Percentiles rank a stretch among this genome's conserved stretches.
phyloP scores from a whole-genome alignment of 176 grass and related monocot genomes.

The Lolium multiflorum region DNA sequence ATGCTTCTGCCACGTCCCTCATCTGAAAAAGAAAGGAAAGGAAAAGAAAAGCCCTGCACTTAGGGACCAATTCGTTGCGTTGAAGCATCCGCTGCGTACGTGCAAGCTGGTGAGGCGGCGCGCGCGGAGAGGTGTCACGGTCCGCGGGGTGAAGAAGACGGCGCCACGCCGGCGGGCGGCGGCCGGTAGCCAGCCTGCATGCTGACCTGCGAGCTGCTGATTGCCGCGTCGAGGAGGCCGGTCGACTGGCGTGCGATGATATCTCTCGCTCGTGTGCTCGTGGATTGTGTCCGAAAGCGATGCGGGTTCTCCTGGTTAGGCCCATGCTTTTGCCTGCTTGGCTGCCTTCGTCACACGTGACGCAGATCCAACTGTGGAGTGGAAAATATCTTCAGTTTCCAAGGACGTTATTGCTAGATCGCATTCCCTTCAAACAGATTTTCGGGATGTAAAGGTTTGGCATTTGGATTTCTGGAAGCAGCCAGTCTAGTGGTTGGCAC shows the following conservation, averaged over 20 bases:
- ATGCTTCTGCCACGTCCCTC: not conserved
- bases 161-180: conserved; percentile 24
- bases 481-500: too few relatives aligned
- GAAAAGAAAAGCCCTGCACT: not conserved
- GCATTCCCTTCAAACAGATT: too few relatives aligned
- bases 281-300: conserved; percentile 18
- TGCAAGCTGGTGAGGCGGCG: not conserved
- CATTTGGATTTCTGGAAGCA: too few relatives aligned
- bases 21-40: not conserved
- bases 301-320: not conserved
- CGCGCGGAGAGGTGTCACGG: not conserved
- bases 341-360: not conserved
- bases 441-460: too few relatives aligned
- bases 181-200: not conserved
- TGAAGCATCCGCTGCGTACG: conserved; percentile 59
- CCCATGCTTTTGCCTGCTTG: not conserved
- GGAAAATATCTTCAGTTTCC: conserved; percentile 7
- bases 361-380: conserved; percentile 24
- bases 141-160: conserved; percentile 43
- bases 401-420: not conserved
- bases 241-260: not conserved
- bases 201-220: not conserved
- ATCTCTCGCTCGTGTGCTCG: not conserved
- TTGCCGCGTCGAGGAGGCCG: not conserved
- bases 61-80: conserved; percentile 57